phyloP scores from a whole-genome alignment of 108 stramenopile genomes.

The Cyclotella distinguenda region DNA sequence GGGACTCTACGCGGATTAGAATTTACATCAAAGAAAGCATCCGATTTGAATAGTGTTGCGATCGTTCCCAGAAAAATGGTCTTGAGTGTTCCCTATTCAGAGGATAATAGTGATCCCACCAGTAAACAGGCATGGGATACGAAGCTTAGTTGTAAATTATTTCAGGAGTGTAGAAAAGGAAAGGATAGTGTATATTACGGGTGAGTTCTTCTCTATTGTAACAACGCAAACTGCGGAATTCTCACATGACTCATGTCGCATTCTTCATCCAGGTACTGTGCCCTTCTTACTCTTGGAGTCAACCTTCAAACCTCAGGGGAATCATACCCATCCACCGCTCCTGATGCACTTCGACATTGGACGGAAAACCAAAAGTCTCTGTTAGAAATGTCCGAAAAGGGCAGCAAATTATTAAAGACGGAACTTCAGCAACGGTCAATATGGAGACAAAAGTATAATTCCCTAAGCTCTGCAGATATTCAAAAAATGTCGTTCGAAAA shows the following conservation, averaged over 20 bases:
- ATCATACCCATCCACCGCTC: slow-evolving; percentile 63
- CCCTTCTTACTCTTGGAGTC: slow-evolving; percentile 35
- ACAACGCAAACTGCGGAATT: no score
- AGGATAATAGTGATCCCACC: slow-evolving; percentile 31
- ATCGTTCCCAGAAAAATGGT: slow-evolving; percentile 45
- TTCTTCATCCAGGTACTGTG: slow-evolving; percentile 27
- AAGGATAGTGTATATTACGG: slow-evolving; percentile 50
- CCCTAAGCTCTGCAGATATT: slow-evolving; percentile 5
- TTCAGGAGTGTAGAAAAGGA: slow-evolving; percentile 62
- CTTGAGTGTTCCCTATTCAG: slow-evolving; percentile 49
- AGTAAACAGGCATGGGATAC: slow-evolving; percentile 57
- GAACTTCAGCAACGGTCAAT: slow-evolving; percentile 47
- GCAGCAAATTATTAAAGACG: slow-evolving; percentile 49
- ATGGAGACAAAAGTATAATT: slow-evolving; percentile 66
- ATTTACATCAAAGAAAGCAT: slow-evolving; percentile 25
- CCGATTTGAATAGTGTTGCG: slow-evolving; percentile 35
- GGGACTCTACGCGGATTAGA: slow-evolving; percentile 53
- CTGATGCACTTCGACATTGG: slow-evolving; percentile 77
- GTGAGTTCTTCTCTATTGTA: no score
- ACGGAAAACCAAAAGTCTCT: slow-evolving; percentile 49
- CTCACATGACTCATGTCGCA: not conserved
- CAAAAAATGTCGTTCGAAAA: slow-evolving; percentile 56
- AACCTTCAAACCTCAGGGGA: slow-evolving; percentile 8
- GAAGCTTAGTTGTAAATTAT: slow-evolving; percentile 54
- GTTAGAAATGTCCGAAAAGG: slow-evolving; percentile 39